Evolutionary conservation across 805 yeast genomes (phyloP).

Genomic region (Saccharomycopsis sp.): DNA sequence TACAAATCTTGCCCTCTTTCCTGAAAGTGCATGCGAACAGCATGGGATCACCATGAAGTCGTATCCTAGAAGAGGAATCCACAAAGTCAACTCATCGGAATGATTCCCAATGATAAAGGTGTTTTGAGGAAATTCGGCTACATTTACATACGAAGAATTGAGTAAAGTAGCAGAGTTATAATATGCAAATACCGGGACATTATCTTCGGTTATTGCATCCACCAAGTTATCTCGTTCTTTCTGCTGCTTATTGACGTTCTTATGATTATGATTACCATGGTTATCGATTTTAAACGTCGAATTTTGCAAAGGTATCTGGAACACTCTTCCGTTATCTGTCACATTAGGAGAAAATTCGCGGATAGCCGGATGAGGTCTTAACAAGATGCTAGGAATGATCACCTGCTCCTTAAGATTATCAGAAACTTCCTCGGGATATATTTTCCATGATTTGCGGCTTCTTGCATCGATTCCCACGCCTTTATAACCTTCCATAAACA

Average conservation of each 20-base stretch:
- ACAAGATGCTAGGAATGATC: conserved; percentile 67
- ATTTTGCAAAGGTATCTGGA: conserved; percentile 42
- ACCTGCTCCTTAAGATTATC: conserved; percentile 62
- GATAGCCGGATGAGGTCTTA: conserved; percentile 65
- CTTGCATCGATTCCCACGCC: conserved; percentile 91
- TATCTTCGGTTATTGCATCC: conserved; percentile 25
- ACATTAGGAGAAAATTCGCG: conserved; percentile 46
- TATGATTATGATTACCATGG: conserved; percentile 14
- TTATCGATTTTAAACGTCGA: conserved; percentile 16
- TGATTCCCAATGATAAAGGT: conserved; percentile 91
- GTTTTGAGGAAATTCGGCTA: conserved; percentile 58
- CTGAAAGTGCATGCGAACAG: conserved; percentile 83
- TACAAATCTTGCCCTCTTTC: conserved; percentile 59
- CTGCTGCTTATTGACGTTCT: conserved; percentile 5
- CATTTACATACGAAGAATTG: conserved; percentile 48
- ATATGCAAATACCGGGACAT: conserved; percentile 43
- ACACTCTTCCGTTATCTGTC: conserved; percentile 54
- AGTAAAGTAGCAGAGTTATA: conserved; percentile 48
- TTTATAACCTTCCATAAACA: conserved; percentile 68
- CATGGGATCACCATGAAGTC: conserved; percentile 94
- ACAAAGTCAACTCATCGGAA: conserved; percentile 89
- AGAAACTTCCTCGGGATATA: conserved; percentile 63
- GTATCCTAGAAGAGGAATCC: conserved; percentile 84
- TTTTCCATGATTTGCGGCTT: conserved; percentile 78
- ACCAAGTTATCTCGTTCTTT: conserved; percentile 23